phyloP scores from a whole-genome alignment of 2,329 filamentous ascomycete species.

The Pseudogymnoascus sp. region DNA sequence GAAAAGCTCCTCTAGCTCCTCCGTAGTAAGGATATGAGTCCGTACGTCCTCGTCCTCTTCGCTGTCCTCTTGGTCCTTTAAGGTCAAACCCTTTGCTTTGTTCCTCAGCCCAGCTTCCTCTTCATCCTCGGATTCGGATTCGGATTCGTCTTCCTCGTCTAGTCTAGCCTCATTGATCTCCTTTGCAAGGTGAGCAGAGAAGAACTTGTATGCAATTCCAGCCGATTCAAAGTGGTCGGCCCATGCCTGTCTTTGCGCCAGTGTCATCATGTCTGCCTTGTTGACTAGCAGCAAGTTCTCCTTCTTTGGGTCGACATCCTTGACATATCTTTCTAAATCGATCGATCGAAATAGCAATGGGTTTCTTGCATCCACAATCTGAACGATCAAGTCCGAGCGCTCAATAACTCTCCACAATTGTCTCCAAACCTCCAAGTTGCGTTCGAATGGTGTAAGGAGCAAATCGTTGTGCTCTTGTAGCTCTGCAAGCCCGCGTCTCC shows the following conservation, averaged over 20 bases:
- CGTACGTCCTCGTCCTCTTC: constrained; percentile 33
- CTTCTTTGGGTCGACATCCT: constrained; percentile 81
- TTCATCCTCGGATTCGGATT: constrained; percentile 32
- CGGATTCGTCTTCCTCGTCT: constrained; percentile 34
- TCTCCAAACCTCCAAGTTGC: constrained; percentile 95
- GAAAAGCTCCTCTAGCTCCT: constrained; percentile 87
- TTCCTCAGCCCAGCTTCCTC: constrained; percentile 35
- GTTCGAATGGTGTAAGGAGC: constrained; percentile 95
- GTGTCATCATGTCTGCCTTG: constrained; percentile 98
- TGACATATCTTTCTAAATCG: constrained; percentile 88
- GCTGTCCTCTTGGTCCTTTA: constrained; percentile 29
- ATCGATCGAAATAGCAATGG: constrained; percentile 90
- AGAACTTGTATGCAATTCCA: constrained; percentile 87
- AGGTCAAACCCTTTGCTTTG: constrained; percentile 29
- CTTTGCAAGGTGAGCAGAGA: constrained; percentile 87
- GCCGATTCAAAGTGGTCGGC: constrained; percentile 75
- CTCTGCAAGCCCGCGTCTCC: constrained; percentile 85
- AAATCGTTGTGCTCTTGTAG: constrained; percentile 90
- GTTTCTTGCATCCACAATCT: constrained; percentile 96
- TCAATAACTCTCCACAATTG: constrained; percentile 98
- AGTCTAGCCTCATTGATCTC: constrained; percentile 71
- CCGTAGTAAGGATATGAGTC: constrained; percentile 79
- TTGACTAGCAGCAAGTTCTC: constrained; percentile 90
- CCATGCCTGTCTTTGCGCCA: constrained; percentile 74
- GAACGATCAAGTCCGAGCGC: constrained; percentile 87